These are phyloP conservation scores for Aphanomyces euteiches DNA, from an alignment of 352 stramenopile genomes.

Conservation along the genomic window DNA sequence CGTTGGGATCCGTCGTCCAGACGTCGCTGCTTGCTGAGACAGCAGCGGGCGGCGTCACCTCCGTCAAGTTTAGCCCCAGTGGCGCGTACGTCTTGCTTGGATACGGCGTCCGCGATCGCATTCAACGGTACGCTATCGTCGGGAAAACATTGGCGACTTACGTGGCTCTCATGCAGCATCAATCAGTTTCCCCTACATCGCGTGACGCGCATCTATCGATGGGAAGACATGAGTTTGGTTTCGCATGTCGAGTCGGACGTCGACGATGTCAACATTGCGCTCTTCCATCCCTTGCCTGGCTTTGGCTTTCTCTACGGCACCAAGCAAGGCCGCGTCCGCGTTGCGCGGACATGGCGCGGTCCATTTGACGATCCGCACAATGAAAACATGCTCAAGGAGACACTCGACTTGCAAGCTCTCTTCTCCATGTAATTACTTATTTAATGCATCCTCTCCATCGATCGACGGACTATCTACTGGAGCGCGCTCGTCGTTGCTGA, in stretches of 20 bases:
- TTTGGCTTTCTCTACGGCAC: constrained; percentile 98
- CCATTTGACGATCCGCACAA: constrained; percentile 72
- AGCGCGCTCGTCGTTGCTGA: constrained; percentile 64
- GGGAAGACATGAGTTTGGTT: constrained; percentile 85
- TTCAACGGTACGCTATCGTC: constrained; percentile 54
- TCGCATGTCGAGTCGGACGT: constrained; percentile 83
- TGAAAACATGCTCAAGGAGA: constrained; percentile 74
- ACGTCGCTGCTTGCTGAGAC: constrained; percentile 78
- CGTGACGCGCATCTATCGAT: constrained; percentile 84
- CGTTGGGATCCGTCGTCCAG: constrained; percentile 74
- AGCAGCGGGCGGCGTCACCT: constrained; percentile 79
- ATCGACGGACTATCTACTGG: constrained; percentile 41
- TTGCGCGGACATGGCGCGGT: constrained; percentile 78
- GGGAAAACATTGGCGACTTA: constrained; percentile 14
- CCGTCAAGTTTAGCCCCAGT: constrained; percentile 85
- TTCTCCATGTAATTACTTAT: constrained; percentile 1
- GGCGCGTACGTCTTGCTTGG: constrained; percentile 81
- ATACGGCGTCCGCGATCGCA: constrained; percentile 80
- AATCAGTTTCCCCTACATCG: constrained; percentile 78
- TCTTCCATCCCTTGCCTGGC: constrained; percentile 96
- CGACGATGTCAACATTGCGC: constrained; percentile 98
- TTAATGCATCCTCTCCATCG: no score
- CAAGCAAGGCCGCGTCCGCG: constrained; percentile 92
- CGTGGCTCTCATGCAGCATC: constrained; percentile 42
- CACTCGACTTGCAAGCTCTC: constrained; percentile 30